These are phyloP conservation scores for Colletotrichum sp. DNA, from an alignment of 2,329 filamentous ascomycete species.

Conservation along the genomic window DNA sequence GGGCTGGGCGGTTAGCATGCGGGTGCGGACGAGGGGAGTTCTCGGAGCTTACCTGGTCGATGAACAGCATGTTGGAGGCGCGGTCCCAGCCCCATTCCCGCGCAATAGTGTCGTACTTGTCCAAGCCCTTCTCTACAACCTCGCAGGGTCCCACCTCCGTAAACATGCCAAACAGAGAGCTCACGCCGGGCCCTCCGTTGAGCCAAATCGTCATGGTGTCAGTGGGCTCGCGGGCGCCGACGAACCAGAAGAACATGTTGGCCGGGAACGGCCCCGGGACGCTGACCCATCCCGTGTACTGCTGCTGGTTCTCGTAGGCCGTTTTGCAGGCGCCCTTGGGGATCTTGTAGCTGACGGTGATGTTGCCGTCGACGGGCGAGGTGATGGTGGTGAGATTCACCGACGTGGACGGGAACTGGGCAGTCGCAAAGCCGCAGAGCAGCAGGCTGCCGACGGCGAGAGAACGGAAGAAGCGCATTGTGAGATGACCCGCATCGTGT, in stretches of 20 bases:
- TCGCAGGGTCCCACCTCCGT: slow-evolving; percentile 62
- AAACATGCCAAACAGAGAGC: slow-evolving; percentile 70
- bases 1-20: slow-evolving; percentile 52
- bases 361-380: slow-evolving; percentile 66
- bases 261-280: slow-evolving; percentile 61
- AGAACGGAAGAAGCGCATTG: slow-evolving; percentile 12
- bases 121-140: slow-evolving; percentile 50
- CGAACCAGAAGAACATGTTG: slow-evolving; percentile 58
- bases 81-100: slow-evolving; percentile 71
- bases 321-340: slow-evolving; percentile 68
- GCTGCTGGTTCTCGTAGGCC: slow-evolving; percentile 67
- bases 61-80: slow-evolving; percentile 59
- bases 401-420: slow-evolving; percentile 16
- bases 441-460: slow-evolving; percentile 11
- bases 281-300: slow-evolving; percentile 73
- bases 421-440: neutral
- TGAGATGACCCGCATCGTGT: slow-evolving; percentile 18
- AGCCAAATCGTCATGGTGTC: slow-evolving; percentile 63
- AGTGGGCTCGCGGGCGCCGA: slow-evolving; percentile 48
- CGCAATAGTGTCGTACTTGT: slow-evolving; percentile 59
- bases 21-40: slow-evolving; percentile 27
- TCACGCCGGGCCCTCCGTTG: slow-evolving; percentile 70
- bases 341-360: slow-evolving; percentile 72
- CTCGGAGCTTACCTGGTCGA: slow-evolving; percentile 52
- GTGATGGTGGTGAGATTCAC: slow-evolving; percentile 58